These are phyloP conservation scores for Punica granatum DNA, from an alignment of 345 rosid species.

Conservation along the genomic window DNA sequence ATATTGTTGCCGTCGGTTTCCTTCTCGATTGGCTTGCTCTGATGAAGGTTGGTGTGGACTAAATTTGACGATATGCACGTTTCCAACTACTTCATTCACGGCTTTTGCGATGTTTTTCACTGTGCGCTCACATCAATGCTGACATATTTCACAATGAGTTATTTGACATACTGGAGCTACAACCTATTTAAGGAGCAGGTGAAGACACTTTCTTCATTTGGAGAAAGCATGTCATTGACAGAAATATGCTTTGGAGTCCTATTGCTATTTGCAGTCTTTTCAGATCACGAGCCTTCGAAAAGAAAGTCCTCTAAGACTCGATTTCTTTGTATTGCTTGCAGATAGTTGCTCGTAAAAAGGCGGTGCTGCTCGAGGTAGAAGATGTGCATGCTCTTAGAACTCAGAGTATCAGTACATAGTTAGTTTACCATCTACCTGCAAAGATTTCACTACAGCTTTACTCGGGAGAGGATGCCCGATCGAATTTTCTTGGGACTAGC, in stretches of 20 bases:
- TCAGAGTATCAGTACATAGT: constrained; percentile 1
- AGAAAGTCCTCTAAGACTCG: background rate
- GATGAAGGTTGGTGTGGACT: too few species aligned
- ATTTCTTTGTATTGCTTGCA: background rate
- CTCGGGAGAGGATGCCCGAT: background rate
- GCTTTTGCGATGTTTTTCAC: background rate
- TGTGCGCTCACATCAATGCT: too few species aligned
- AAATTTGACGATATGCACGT: background rate
- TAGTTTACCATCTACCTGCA: background rate
- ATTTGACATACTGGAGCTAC: background rate
- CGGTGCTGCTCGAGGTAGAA: background rate
- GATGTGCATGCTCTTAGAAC: background rate
- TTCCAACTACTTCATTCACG: background rate
- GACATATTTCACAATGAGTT: background rate
- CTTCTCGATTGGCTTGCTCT: background rate
- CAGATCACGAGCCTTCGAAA: background rate
- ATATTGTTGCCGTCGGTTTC: background rate
- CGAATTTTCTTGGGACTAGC: background rate
- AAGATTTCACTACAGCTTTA: background rate
- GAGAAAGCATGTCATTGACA: background rate
- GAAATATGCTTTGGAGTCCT: background rate
- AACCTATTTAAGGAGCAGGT: background rate
- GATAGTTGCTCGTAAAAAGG: background rate
- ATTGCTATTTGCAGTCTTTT: background rate
- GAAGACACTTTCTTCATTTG: background rate